Percentiles rank a stretch among this genome's conserved stretches.
phyloP scores from a whole-genome alignment of 2,329 filamentous ascomycete genomes.

The Tolypocladium nubicola region DNA sequence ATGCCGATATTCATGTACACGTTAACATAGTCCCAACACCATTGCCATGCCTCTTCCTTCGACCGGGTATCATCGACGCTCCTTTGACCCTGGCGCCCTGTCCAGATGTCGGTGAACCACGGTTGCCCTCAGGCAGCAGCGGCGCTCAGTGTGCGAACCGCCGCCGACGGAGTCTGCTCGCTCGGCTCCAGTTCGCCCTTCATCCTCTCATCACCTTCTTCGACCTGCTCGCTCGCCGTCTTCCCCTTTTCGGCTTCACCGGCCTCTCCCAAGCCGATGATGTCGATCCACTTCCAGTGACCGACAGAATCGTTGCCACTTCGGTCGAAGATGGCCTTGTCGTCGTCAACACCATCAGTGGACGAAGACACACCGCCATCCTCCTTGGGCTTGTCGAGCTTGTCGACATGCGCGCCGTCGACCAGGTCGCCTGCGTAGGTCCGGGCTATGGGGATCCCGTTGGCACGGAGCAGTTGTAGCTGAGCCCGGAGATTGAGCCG shows the following conservation, averaged over 20 bases:
- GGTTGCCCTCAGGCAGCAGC: slow-evolving; percentile 1
- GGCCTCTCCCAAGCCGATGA: slow-evolving; percentile 34
- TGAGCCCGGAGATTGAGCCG: slow-evolving; percentile 49
- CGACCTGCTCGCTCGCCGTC: slow-evolving; percentile 19
- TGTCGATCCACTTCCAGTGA: slow-evolving; percentile 42
- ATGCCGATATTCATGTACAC: background rate
- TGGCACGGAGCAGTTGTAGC: slow-evolving; percentile 43
- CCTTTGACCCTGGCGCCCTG: background rate
- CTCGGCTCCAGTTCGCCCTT: slow-evolving; percentile 24
- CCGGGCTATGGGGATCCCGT: slow-evolving; percentile 35
- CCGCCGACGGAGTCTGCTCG: slow-evolving; percentile 9
- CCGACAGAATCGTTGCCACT: slow-evolving; percentile 27
- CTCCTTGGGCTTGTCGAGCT: slow-evolving; percentile 17
- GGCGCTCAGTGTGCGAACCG: background rate
- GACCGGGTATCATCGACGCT: background rate
- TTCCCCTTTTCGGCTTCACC: slow-evolving; percentile 17
- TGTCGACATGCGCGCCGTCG: slow-evolving; percentile 31
- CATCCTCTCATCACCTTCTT: slow-evolving; percentile 23
- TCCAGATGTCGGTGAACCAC: too few relatives aligned
- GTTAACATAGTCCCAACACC: background rate
- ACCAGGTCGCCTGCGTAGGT: slow-evolving; percentile 40
- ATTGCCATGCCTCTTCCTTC: background rate
- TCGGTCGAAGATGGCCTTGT: slow-evolving; percentile 40
- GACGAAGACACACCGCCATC: slow-evolving; percentile 4
- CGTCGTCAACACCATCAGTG: slow-evolving; percentile 31